These are phyloP conservation scores for Pterulicium gracile DNA, from an alignment of 1,284 basidiomycete species.

Conservation along the genomic window DNA sequence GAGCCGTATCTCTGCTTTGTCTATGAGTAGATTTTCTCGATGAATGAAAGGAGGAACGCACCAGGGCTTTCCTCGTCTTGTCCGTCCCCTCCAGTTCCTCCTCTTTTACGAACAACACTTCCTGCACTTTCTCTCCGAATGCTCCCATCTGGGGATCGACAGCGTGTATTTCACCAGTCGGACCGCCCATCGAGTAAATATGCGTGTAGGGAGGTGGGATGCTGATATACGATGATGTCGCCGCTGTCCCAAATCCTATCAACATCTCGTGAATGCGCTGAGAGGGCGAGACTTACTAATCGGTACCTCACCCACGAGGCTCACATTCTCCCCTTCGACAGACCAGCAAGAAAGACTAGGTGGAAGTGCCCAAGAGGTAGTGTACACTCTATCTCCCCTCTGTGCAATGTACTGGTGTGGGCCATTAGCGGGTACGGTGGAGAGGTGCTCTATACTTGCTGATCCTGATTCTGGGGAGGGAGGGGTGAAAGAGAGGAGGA, in stretches of 20 bases:
- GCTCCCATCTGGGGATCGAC: conserved; percentile 22
- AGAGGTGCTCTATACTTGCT: conserved; percentile 25
- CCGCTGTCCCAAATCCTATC: conserved; percentile 16
- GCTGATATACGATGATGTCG: conserved; percentile 37
- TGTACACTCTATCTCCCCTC: conserved; percentile 25
- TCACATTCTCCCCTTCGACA: conserved; percentile 22
- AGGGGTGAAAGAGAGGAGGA: conserved; percentile 28
- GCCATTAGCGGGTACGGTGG: conserved; percentile 29
- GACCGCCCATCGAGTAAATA: conserved; percentile 35
- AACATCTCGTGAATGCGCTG: conserved; percentile 2
- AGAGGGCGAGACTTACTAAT: conserved; percentile 27
- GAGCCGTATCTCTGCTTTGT: conserved; percentile 30
- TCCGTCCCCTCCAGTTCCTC: conserved; percentile 29
- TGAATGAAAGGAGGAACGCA: conserved; percentile 14
- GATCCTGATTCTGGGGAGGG: conserved; percentile 16
- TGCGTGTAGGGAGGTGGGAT: conserved; percentile 33
- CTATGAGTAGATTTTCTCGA: background rate
- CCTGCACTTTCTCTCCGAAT: conserved; percentile 29
- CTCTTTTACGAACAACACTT: conserved; percentile 31
- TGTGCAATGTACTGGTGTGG: conserved; percentile 37
- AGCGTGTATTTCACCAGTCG: conserved; percentile 33
- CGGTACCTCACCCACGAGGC: conserved; percentile 27
- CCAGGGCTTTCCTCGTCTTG: conserved; percentile 34
- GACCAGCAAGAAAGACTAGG: conserved; percentile 32
- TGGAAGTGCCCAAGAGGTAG: conserved; percentile 36